phyloP scores from a whole-genome alignment of 768 basidiomycete species.

The Paxillus involutus region DNA sequence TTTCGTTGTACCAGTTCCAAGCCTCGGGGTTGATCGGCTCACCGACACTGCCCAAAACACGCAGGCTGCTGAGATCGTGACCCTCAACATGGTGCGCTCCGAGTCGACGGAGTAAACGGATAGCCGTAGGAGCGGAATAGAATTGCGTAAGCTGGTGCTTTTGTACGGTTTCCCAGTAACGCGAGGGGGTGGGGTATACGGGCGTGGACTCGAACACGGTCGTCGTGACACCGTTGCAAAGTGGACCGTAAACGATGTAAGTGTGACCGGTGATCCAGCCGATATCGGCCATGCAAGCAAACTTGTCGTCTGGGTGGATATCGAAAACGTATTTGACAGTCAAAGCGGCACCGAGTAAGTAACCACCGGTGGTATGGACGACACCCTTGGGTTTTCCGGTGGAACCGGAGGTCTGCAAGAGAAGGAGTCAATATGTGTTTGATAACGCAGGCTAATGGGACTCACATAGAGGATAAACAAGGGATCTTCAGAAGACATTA shows the following conservation, averaged over 20 bases:
- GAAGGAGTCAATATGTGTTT: constrained; percentile 4
- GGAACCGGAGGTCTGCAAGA: constrained; percentile 80
- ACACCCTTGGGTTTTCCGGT: constrained; percentile 98
- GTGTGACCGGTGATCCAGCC: constrained; percentile 99
- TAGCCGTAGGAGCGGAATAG: constrained; percentile 94
- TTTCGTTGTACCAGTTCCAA: constrained; percentile 98
- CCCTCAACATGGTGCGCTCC: constrained; percentile 84
- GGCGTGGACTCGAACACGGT: constrained; percentile 96
- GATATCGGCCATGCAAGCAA: constrained; percentile 98
- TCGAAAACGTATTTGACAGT: constrained; percentile 99
- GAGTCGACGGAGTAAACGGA: constrained; percentile 83
- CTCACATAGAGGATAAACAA: constrained; percentile 98
- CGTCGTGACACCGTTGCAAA: constrained; percentile 80
- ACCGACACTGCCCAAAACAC: constrained; percentile 90
- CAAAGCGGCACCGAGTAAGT: constrained; percentile 87
- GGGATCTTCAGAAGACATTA: constrained; percentile 93
- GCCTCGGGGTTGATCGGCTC: constrained; percentile 99
- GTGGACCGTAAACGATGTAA: constrained; percentile 95
- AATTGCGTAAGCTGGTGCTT: constrained; percentile 94
- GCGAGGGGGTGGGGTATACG: constrained; percentile 91
- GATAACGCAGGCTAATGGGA: constrained; percentile 10
- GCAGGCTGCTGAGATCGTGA: constrained; percentile 78
- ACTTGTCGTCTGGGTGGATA: constrained; percentile 92
- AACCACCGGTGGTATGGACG: constrained; percentile 86
- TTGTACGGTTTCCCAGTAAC: constrained; percentile 96